A percentile compares a stretch with the other conserved stretches of the same genome.
Evolutionary conservation across 192 early-diverging fungal species (phyloP).

Genomic region (Coemansia sp.): DNA sequence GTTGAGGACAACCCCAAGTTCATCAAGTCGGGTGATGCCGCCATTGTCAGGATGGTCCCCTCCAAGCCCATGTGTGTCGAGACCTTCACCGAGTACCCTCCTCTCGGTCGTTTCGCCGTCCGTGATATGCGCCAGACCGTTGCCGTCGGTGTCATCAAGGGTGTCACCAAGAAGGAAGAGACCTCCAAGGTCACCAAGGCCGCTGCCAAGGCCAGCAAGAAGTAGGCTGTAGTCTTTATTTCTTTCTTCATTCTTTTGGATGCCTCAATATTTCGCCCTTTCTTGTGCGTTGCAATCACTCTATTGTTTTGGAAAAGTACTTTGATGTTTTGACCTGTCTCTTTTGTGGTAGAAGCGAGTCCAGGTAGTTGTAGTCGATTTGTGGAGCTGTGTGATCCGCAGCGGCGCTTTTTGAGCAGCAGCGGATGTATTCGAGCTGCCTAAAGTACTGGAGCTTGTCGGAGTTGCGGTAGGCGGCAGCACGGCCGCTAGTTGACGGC

Average conservation of each 20-base stretch:
- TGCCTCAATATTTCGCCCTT: background rate
- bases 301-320: conserved; percentile 23
- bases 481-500: conserved; percentile 73
- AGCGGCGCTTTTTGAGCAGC: conserved; percentile 19
- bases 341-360: conserved; percentile 17
- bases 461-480: conserved; percentile 60
- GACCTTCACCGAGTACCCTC: conserved; percentile 87
- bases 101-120: conserved; percentile 95
- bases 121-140: conserved; percentile 98
- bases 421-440: conserved; percentile 50
- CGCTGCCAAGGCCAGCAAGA: conserved; percentile 75
- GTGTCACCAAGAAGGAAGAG: conserved; percentile 82
- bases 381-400: background rate
- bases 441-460: conserved; percentile 62
- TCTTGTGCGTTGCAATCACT: background rate
- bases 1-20: conserved; percentile 93
- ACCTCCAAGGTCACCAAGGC: conserved; percentile 74
- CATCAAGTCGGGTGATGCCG: conserved; percentile 93
- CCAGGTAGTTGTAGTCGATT: conserved; percentile 16
- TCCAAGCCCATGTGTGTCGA: conserved; percentile 97
- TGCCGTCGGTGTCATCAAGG: conserved; percentile 96
- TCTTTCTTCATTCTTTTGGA: conserved; percentile 4
- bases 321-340: conserved; percentile 17
- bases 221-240: conserved; percentile 53
- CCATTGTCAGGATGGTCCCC: conserved; percentile 93